These are phyloP conservation scores for Spinacia oleracea DNA, from an alignment of 179 eudicot species.

Conservation along the genomic window DNA sequence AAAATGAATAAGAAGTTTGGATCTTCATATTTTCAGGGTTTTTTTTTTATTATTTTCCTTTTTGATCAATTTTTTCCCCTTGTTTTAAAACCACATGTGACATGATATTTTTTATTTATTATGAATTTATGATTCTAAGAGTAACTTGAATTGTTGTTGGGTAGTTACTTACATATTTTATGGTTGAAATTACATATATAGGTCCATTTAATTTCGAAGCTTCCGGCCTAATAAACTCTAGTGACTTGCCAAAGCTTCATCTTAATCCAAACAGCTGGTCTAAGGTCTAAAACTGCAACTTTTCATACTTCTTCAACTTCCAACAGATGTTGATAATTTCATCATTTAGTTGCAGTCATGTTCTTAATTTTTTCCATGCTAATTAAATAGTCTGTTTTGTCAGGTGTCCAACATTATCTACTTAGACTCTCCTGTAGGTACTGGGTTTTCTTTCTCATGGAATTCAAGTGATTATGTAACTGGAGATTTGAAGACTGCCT, in stretches of 20 bases:
- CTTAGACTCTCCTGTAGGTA: constrained; percentile 77
- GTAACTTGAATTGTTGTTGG: too few relatives aligned
- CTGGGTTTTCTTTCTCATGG: constrained; percentile 67
- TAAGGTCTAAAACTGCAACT: constrained; percentile 41
- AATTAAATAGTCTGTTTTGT: background rate
- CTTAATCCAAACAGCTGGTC: constrained; percentile 78
- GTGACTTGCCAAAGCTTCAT: constrained; percentile 53
- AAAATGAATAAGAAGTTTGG: too few relatives aligned
- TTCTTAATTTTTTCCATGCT: background rate
- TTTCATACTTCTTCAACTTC: background rate
- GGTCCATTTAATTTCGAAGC: constrained; percentile 71
- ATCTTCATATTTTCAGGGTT: too few relatives aligned
- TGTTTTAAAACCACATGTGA: too few relatives aligned
- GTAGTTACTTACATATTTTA: too few relatives aligned
- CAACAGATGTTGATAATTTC: background rate
- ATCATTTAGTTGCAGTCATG: background rate
- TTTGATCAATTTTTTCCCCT: too few relatives aligned
- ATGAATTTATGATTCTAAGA: too few relatives aligned
- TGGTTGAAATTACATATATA: background rate
- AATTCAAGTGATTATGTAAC: constrained; percentile 55
- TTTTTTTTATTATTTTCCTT: too few relatives aligned
- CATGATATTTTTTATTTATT: too few relatives aligned
- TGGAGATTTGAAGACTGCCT: constrained; percentile 68
- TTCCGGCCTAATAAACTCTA: background rate
- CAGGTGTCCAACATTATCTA: constrained; percentile 75